These are phyloP conservation scores for Lepiota brunneoincarnata DNA, from an alignment of 768 basidiomycete species.

Conservation along the genomic window DNA sequence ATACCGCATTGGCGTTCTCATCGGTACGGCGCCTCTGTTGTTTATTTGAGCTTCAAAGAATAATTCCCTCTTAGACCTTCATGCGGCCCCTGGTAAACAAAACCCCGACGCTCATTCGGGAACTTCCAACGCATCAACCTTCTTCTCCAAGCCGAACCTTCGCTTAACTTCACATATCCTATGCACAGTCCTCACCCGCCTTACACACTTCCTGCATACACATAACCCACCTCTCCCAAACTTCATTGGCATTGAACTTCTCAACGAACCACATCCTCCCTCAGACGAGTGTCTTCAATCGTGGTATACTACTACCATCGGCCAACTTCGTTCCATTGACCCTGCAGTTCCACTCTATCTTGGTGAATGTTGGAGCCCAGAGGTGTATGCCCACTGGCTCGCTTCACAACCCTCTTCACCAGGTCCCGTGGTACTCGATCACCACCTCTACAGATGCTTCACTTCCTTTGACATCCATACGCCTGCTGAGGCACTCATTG, in stretches of 20 bases:
- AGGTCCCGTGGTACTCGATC: slow-evolving; percentile 63
- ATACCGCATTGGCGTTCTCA: slow-evolving; percentile 67
- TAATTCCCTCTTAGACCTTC: slow-evolving; percentile 47
- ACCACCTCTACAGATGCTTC: slow-evolving; percentile 84
- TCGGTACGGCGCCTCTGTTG: slow-evolving; percentile 41
- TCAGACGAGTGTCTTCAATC: slow-evolving; percentile 48
- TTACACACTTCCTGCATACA: slow-evolving; percentile 19
- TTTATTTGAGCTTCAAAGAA: background rate
- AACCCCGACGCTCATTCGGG: slow-evolving; percentile 69
- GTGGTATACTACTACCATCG: slow-evolving; percentile 65
- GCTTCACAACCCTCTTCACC: slow-evolving; percentile 19
- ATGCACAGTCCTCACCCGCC: slow-evolving; percentile 34
- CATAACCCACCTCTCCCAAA: slow-evolving; percentile 42
- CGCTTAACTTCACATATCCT: slow-evolving; percentile 48
- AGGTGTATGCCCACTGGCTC: slow-evolving; percentile 59
- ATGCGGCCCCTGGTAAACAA: slow-evolving; percentile 75
- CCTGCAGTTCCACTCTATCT: slow-evolving; percentile 66
- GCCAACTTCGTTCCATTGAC: slow-evolving; percentile 47
- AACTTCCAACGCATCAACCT: slow-evolving; percentile 48
- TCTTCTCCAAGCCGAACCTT: slow-evolving; percentile 46
- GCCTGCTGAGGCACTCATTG: slow-evolving; percentile 52
- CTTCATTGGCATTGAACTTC: slow-evolving; percentile 57
- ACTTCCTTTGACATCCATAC: slow-evolving; percentile 54
- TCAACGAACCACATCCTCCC: slow-evolving; percentile 55
- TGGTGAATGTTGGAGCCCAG: slow-evolving; percentile 72